Evolutionary conservation across 768 basidiomycete species (phyloP), one percentile per base, ranked within the genome.

Genomic region (Polyporus arcularius): DNA sequence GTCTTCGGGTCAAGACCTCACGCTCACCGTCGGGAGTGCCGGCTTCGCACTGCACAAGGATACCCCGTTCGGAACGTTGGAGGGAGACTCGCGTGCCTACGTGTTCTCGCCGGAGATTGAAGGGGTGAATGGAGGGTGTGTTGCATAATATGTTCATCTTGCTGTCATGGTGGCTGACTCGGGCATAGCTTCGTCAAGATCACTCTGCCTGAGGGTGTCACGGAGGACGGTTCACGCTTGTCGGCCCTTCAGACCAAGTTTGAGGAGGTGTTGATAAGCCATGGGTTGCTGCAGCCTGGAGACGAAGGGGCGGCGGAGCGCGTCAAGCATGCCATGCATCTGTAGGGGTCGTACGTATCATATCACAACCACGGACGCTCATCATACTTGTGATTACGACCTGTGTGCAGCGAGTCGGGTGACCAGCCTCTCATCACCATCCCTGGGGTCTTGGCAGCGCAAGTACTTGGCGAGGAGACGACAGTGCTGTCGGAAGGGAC

Each of bases 31-130:
- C 46, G 69, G 67, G 12, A 55, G 57, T 5, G 67, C 67, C 0
- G 63, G 57, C 2, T 70, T 70, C 58, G 43, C 64, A 4, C 57
- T 70, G 31, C 52, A 58, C 41, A 57, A 60, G 54, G 62, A 49
- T 11, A 64, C 61, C 1, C 39, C 61, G 14, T 67, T 70, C 40
- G 69, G 69, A 6, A 70, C 69, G 9, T 51, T 70, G n/a, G 60
- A 61, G 9, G 60, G 58, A 26, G 62, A 68, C 45, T 32, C 56
- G 12, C 40, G 66, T 18, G 57, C 60, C n/a, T 70, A 70, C 39
- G 59, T 66, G 10, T 70, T 70, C 56, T 53, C 47, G 26, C 67
- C 69, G 1, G 63, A 68, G 60, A 62, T 68, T n/a, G 68, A 64
- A 4, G 58, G 65, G 4, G 60, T 64, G 11, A 30, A 28, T 26